Base-by-base conservation (phyloP, 129 eudicot genomes). In the Centaurea solstitialis region DNA sequence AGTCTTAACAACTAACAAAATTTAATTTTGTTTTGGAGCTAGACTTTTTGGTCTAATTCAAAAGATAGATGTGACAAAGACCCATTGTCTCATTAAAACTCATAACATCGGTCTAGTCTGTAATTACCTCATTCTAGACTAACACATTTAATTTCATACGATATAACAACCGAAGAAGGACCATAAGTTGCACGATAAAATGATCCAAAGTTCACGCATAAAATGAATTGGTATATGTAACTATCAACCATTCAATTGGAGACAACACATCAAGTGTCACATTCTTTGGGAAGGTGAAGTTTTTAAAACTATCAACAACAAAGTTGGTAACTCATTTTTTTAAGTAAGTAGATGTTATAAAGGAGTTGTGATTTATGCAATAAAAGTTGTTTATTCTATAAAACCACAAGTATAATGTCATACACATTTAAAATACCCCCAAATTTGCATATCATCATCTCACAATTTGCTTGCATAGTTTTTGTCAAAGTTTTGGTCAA, bases 221-320 rank as follows among this genome's bases (percentile, higher is more conserved):
- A 65, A 22, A 20, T 39, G 47, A 57, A 47, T 21, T 20, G 70
- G 76, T 79, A 35, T 70, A 70, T 12, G 26, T 77, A 69, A 59
- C 76, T 79, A 18, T 70, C 70, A 79, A 70, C 57, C 70, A 79
- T 50, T 5, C 69, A 70, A n/a, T 30, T 79, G 69, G 17, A 33
- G 38, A 79, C 76, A 18, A 47, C 69, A 69, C 82, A 69, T 47
- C 13, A 79, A 50, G 59, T 79, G 76, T 79, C 83, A 71, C 82
- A 70, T 22, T 79, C 70, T 47, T 47, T 47, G 53, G 67, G 28
- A 24, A 77, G 72, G 30, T 66, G 65, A 76, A 39, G 74, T 77
- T 77, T 40, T 78, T 76, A 69, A 57, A 79, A 69, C 66, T 38
- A 79, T 23, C 66, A 45, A 69, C 41, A 41, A 26, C 75, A 26